Conservation (phyloP, 2,329 filamentous ascomycete genomes). For the Lithohypha guttulata region DNA sequence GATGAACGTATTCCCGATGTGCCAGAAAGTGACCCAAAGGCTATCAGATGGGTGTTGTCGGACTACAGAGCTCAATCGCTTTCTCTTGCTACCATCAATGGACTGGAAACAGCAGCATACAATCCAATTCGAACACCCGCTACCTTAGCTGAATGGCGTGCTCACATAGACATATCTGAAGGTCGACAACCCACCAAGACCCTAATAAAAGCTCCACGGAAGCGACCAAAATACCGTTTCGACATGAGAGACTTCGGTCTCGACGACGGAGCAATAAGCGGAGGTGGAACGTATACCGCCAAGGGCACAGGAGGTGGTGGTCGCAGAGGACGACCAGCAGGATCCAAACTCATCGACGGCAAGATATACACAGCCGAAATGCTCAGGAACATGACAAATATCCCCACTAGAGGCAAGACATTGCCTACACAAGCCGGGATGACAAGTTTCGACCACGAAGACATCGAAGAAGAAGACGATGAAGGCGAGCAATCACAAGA, state of each 20-base stretch:
- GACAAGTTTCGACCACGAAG: no score
- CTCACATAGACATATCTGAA: constrained; percentile 36
- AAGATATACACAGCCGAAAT: constrained; percentile 15
- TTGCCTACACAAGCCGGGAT: no score
- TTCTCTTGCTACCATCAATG: constrained; percentile 45
- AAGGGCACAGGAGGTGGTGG: constrained; percentile 5
- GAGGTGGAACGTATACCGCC: no score
- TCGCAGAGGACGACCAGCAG: constrained; percentile 15
- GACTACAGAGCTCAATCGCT: constrained; percentile 47
- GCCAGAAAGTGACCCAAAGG: constrained; percentile 25
- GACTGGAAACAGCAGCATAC: constrained; percentile 38
- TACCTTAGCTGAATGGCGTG: constrained; percentile 30
- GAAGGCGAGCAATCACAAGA: background rate
- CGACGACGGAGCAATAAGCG: background rate
- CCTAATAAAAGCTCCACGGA: constrained; percentile 7
- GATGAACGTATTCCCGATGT: constrained; percentile 38
- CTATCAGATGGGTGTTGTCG: constrained; percentile 44
- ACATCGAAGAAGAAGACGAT: constrained; percentile 1
- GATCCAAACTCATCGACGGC: constrained; percentile 19
- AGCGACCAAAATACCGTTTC: background rate
- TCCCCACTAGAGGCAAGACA: background rate
- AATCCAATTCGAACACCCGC: constrained; percentile 37
- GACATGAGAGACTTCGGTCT: background rate
- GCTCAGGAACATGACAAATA: constrained; percentile 2
- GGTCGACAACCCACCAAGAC: constrained; percentile 19